Base-by-base conservation (phyloP, 2,329 filamentous ascomycete species). In the Chaetomiaceae sp. region DNA sequence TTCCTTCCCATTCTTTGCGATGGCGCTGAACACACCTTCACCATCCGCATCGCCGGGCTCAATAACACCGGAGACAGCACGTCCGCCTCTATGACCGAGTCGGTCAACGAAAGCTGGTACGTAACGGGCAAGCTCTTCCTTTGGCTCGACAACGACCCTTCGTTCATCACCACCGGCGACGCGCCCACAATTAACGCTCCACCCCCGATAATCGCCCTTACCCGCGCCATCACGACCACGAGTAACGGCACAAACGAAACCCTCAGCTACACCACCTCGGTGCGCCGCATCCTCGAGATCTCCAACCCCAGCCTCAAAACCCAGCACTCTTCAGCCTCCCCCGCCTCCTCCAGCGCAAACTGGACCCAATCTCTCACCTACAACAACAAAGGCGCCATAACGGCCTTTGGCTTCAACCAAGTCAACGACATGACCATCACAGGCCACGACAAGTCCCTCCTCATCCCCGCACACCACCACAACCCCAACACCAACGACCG, bases 91-190 rank as follows among this genome's bases (percentile, higher is more conserved):
- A 64, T 86, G 6, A 78, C 77, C 0, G 65, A 76, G 19, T 75
- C 74, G 0, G 80, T 86, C 2, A 79, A 75, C n/a, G 77, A 74
- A 47, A 81, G 81, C 61, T 93, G 88, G 89, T 77, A 86, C 14
- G 77, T 93, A 3, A 86, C 84, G 0, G 88, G 86, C 34, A 93
- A 91, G 66, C 73, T 92, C 10, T 92, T 93, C 63, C 59, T 90
- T n/a, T 93, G 87, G 81, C 73, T 85, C 0, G 82, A 85, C 58
- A 63, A 69, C 52, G 64, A 71, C 2, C 63, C 65, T 6, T 69
- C 65, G 8, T 75, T 72, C 16, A 64, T 80, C 47, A 83, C 81
- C 0, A 82, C 75, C 1, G 79, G 77, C 12, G 64, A 60, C 1
- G 40, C 62, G 10, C 71, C 72, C 1, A 62, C 33, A 1, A 55